Conservation (phyloP, 331 rosid genomes). For the Telfairia occidentalis region DNA sequence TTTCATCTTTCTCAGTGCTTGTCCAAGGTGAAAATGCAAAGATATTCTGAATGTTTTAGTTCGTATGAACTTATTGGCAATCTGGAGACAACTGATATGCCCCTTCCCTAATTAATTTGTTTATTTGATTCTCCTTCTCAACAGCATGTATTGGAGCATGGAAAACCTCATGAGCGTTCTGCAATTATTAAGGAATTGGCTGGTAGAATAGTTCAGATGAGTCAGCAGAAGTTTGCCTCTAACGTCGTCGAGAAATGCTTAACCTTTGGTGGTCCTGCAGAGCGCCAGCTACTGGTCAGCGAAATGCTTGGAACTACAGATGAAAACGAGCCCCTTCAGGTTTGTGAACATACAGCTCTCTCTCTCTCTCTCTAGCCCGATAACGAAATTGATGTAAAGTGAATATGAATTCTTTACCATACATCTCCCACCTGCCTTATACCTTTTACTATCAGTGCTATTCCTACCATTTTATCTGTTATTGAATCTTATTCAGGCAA, state of each 20-base stretch:
- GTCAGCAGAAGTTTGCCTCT: constrained; percentile 95
- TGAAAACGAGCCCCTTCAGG: constrained; percentile 99
- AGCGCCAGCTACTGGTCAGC: constrained; percentile 70
- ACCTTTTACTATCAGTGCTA: neutral
- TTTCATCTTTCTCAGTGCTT: neutral
- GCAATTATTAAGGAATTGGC: constrained; percentile 87
- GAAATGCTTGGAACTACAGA: constrained; percentile 97
- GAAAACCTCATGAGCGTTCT: constrained; percentile 86
- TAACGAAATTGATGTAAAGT: neutral
- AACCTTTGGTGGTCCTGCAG: constrained; percentile 79
- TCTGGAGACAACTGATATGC: neutral
- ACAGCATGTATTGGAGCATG: constrained; percentile 98
- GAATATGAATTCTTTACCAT: neutral
- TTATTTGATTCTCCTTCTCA: constrained; percentile 9
- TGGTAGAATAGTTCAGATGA: constrained; percentile 86
- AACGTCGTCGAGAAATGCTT: constrained; percentile 93
- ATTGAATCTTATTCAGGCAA: constrained; percentile 43
- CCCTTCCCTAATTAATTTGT: constrained; percentile 6
- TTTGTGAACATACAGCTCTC: constrained; percentile 10
- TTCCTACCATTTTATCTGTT: neutral
- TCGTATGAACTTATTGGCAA: neutral
- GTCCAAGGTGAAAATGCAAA: neutral
- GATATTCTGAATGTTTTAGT: neutral
- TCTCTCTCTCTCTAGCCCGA: neutral
- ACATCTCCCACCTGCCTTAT: neutral